phyloP scores from a whole-genome alignment of 768 basidiomycete genomes.

The Suillus decipiens region DNA sequence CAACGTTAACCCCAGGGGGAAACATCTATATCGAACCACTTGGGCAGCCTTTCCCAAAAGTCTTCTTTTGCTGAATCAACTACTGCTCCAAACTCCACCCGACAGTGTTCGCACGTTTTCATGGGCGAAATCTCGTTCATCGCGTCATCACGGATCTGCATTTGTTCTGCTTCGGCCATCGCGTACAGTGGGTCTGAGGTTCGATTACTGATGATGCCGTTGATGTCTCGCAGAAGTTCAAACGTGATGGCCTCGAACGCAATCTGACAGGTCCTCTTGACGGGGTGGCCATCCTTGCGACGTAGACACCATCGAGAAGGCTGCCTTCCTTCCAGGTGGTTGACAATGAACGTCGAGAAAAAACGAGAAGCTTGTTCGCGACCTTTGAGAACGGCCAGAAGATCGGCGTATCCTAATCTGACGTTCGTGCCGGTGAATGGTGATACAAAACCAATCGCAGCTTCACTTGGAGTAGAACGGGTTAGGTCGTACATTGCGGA shows the following conservation, averaged over 20 bases:
- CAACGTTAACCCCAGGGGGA: conserved; percentile 35
- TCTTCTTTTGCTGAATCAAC: conserved; percentile 62
- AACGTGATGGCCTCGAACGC: conserved; percentile 77
- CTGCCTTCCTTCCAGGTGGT: conserved; percentile 67
- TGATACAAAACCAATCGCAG: conserved; percentile 51
- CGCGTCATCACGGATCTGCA: conserved; percentile 58
- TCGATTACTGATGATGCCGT: conserved; percentile 64
- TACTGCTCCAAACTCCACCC: conserved; percentile 58
- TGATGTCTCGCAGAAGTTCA: conserved; percentile 72
- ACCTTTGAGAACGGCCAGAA: conserved; percentile 62
- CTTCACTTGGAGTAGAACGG: conserved; percentile 63
- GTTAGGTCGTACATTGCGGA: conserved; percentile 83
- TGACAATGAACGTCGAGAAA: conserved; percentile 76
- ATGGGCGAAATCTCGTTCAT: conserved; percentile 44
- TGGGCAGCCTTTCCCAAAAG: conserved; percentile 64
- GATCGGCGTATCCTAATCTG: conserved; percentile 47
- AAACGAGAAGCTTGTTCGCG: conserved; percentile 74
- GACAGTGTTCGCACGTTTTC: conserved; percentile 65
- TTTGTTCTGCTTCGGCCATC: conserved; percentile 64
- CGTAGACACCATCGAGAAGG: conserved; percentile 51
- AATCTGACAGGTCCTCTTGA: conserved; percentile 60
- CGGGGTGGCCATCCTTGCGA: conserved; percentile 46
- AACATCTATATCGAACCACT: conserved; percentile 64
- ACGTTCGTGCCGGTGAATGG: conserved; percentile 41
- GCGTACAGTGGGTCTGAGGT: conserved; percentile 72